A percentile compares a stretch with the other conserved stretches of the same genome.
phyloP scores from a whole-genome alignment of 495 filamentous ascomycete species.

The Aspergillus homomorphus region DNA sequence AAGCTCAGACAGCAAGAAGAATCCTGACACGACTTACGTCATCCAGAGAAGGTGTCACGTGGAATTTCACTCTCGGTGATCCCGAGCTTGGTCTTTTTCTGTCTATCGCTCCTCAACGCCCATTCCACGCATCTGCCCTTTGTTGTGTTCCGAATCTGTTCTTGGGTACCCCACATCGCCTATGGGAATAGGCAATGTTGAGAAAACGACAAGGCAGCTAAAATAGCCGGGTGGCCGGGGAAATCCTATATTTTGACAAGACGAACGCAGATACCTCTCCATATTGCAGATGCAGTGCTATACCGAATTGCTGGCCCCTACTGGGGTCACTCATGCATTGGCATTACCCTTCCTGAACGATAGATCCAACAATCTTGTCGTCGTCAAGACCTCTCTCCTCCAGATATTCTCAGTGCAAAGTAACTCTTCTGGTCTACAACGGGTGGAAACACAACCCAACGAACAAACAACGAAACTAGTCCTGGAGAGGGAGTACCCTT shows the following conservation, averaged over 20 bases:
- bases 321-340: constrained; percentile 86
- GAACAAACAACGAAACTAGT: constrained; percentile 69
- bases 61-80: not conserved
- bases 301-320: constrained; percentile 87
- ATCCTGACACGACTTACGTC: constrained; percentile 19
- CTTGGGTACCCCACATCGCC: not conserved
- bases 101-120: constrained; percentile 1
- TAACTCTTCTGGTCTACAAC: constrained; percentile 32
- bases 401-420: constrained; percentile 68
- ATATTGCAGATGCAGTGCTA: constrained; percentile 66
- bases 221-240: constrained; percentile 19
- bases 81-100: not conserved
- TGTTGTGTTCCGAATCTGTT: not conserved
- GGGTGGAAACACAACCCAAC: constrained; percentile 42
- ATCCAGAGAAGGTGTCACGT: constrained; percentile 18
- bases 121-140: not conserved
- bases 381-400: constrained; percentile 85
- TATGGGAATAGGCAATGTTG: not conserved
- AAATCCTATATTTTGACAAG: constrained; percentile 4
- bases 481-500: constrained; percentile 74
- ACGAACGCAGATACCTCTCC: not conserved
- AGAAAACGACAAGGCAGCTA: constrained; percentile 12
- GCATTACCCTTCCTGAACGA: constrained; percentile 71
- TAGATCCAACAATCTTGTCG: constrained; percentile 75
- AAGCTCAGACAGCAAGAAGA: not conserved